Base-by-base conservation (phyloP, 2,329 filamentous ascomycete genomes). In the Aspergillus pseudonomiae region DNA sequence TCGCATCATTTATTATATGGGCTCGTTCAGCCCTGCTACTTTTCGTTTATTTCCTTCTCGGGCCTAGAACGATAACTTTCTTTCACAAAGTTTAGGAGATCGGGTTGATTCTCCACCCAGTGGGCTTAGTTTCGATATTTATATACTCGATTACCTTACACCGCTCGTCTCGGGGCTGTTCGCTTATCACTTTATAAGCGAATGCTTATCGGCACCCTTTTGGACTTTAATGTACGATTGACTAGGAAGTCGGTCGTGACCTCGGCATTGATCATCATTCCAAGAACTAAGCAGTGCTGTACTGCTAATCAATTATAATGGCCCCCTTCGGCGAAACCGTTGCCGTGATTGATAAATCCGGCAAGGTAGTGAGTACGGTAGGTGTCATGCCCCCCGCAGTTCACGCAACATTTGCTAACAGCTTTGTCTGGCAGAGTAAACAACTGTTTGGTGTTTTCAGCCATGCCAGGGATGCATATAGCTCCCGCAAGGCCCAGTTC, bases 371-470 rank as follows among this genome's bases (percentile, higher is more conserved):
- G 71, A 94, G 89, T 84, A 95, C 90, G 64, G 92, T 94, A 84
- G 77, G 90, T 83, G 67, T 63, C 32, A 61, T 65, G 56, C 54
- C 63, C 60, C 36, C 59, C 48, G 53, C 59, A 52, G 26, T 34
- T 43, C 43, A 34, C 53, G 24, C 41, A 24, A 63, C 73, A 57
- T 55, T 59, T 61, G 52, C 67, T 70, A 53, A 70, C 59, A n/a
- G 55, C 52, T 50, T 48, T 45, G 24, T 61, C 41, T 21, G 53
- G 41, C 73, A 96, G 93, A 93, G 93, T 74, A 97, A 96, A 80
- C 92, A 97, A 71, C 83, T 98, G 28, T 87, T 96, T 74, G 90
- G 89, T 75, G 90, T 97, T 74, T 96, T 96, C 84, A 96, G 93
- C 77, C 93, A 97, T 76, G 94, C 94, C 67, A 93, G 92, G 75